phyloP scores from a whole-genome alignment of 352 stramenopile species.

The Achlya hypogyna region DNA sequence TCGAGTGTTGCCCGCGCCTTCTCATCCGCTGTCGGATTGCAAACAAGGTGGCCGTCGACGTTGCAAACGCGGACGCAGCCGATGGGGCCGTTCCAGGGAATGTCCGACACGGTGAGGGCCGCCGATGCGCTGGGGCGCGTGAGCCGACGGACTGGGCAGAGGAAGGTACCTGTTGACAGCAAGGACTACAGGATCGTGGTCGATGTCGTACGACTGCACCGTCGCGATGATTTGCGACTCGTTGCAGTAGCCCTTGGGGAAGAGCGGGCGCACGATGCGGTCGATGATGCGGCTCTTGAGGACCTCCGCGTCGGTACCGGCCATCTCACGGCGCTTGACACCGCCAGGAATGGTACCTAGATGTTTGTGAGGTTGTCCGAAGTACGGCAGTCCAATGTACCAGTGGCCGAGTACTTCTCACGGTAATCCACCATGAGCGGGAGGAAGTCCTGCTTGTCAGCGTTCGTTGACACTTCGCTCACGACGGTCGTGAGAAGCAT shows the following conservation, averaged over 20 bases:
- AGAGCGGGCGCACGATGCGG: constrained; percentile 90
- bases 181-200: constrained; percentile 82
- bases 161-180: constrained; percentile 57
- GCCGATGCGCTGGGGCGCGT: constrained; percentile 53
- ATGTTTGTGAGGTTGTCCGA: not conserved
- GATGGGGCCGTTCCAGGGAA: constrained; percentile 85
- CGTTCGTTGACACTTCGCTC: constrained; percentile 31
- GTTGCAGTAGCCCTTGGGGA: constrained; percentile 90
- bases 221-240: constrained; percentile 93
- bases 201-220: constrained; percentile 77
- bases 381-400: constrained; percentile 2
- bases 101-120: constrained; percentile 73
- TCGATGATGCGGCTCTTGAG: constrained; percentile 95
- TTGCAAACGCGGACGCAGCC: constrained; percentile 84
- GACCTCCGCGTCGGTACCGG: constrained; percentile 91
- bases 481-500: constrained; percentile 83
- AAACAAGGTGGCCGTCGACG: constrained; percentile 78
- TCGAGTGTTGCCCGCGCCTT: constrained; percentile 63
- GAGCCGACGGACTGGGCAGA: not conserved
- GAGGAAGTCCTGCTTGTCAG: constrained; percentile 72
- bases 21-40: constrained; percentile 83
- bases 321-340: constrained; percentile 79
- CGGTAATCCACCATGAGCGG: constrained; percentile 92
- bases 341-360: constrained; percentile 82
- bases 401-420: constrained; percentile 80